Evolutionary conservation across 257 asterid species (phyloP).

Genomic region (Haberlea rhodopensis): DNA sequence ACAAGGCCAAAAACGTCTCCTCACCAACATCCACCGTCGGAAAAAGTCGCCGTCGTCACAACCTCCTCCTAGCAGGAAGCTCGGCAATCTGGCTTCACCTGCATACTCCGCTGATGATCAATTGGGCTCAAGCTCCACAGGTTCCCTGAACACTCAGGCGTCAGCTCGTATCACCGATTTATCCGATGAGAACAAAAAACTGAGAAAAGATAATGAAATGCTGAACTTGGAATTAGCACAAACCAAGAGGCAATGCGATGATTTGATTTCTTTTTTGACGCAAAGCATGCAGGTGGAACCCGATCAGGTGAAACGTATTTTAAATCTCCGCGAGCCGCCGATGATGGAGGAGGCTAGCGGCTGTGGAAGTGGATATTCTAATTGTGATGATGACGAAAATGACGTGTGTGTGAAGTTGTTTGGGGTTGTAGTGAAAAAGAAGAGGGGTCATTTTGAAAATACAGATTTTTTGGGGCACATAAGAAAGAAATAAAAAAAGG

Average conservation of each 20-base stretch:
- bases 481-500: conserved; percentile 45
- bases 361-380: conserved; percentile 16
- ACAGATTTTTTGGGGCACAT: conserved; percentile 27
- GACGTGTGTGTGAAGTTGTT: conserved; percentile 59
- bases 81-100: conserved; percentile 34
- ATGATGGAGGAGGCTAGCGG: conserved; percentile 11
- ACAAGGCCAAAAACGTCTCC: conserved; percentile 66
- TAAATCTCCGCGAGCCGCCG: conserved; percentile 29
- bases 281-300: conserved; percentile 55
- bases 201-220: conserved; percentile 47
- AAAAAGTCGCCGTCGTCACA: conserved; percentile 37
- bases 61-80: conserved; percentile 27
- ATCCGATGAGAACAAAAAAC: conserved; percentile 59
- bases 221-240: conserved; percentile 65
- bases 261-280: conserved; percentile 53
- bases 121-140: conserved; percentile 62
- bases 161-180: conserved; percentile 55
- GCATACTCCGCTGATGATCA: conserved; percentile 61
- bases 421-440: conserved; percentile 64
- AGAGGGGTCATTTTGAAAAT: conserved; percentile 44
- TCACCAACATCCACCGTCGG: conserved; percentile 63
- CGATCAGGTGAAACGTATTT: conserved; percentile 43
- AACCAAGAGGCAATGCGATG: conserved; percentile 62
- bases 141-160: conserved; percentile 50
- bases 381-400: conserved; percentile 39